phyloP scores from a whole-genome alignment of 2,329 filamentous ascomycete genomes.

The Acarospora socialis region DNA sequence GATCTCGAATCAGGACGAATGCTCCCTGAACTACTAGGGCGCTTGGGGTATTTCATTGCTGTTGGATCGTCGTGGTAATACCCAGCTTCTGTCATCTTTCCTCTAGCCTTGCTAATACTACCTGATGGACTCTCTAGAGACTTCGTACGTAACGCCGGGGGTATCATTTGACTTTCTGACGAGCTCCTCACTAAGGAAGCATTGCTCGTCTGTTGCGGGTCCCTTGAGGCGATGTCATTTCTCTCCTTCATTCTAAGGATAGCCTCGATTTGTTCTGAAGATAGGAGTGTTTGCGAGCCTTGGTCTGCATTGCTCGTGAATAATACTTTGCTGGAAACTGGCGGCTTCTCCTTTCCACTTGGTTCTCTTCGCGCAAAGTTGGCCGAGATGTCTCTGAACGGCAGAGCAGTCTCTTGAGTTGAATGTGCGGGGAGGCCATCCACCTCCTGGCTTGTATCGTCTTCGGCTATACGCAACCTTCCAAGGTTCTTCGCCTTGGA shows the following conservation, averaged over 20 bases:
- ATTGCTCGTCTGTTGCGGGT: conserved; percentile 22
- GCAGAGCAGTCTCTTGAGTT: conserved; percentile 38
- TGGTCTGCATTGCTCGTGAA: conserved; percentile 42
- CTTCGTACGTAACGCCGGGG: conserved; percentile 2
- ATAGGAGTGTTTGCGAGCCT: conserved; percentile 69
- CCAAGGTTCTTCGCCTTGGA: conserved; percentile 27
- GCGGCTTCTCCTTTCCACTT: conserved; percentile 14
- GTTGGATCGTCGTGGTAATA: too few relatives aligned
- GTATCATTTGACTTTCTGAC: background rate
- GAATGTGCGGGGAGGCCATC: conserved; percentile 25
- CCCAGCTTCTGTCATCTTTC: too few relatives aligned
- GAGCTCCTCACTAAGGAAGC: conserved; percentile 15
- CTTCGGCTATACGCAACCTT: conserved; percentile 46
- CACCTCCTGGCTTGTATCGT: conserved; percentile 41
- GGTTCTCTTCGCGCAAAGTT: conserved; percentile 31
- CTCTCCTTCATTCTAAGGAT: conserved; percentile 46
- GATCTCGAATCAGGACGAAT: conserved; percentile 35
- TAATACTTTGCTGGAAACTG: background rate
- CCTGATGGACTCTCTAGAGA: too few relatives aligned
- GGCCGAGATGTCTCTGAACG: conserved; percentile 48
- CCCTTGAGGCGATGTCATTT: conserved; percentile 18
- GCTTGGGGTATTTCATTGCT: too few relatives aligned
- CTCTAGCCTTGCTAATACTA: too few relatives aligned
- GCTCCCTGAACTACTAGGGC: conserved; percentile 64
- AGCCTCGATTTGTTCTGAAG: conserved; percentile 66